Evolutionary conservation across 345 rosid species (phyloP), one percentile per base, ranked within the genome.

Genomic region (Murraya koenigii): DNA sequence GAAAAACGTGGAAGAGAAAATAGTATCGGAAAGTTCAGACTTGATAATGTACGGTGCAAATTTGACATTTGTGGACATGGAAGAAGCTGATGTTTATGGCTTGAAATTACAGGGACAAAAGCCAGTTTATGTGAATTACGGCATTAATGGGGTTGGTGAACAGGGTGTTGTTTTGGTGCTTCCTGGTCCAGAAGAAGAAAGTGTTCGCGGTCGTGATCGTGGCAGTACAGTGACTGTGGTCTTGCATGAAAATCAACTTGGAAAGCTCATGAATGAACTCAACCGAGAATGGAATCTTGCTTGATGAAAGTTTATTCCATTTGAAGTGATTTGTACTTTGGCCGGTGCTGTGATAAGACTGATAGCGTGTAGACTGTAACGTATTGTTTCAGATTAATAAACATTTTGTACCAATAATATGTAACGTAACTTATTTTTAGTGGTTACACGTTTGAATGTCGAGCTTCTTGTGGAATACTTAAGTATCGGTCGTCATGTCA

Each of bases 31-130:
- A 9, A 72, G 22, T 49, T 71, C 78, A 7, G 92, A 91, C 74
- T 90, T 66, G n/a, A 22, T 91, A 28, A 47, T 79, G 2, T 92
- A 89, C 47, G 95, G 98, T 32, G 81, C 94, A 11, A 88, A 88
- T 39, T 77, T 92, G 84, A 92, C 97, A 19, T 92, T 91, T 72
- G 88, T 92, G 69, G 80, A 94, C 52, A 71, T 92, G 80, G 92
- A 85, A 44, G 87, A 60, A n/a, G 80, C 80, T 3, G 60, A 85
- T 75, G 35, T 89, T 35, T 89, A 82, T 39, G 91, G 85, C 6
- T 25, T 88, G 70, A 81, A 89, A 77, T 20, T 92, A 62, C 86
- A 84, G 61, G 95, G 92, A 6, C 55, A 80, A 60, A 85, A 75
- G 71, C 88, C 95, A 0, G 73, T 80, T 22, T 85, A 66, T 4